Conservation (phyloP, 2,329 filamentous ascomycete genomes). For the Fusarium stilboides region DNA sequence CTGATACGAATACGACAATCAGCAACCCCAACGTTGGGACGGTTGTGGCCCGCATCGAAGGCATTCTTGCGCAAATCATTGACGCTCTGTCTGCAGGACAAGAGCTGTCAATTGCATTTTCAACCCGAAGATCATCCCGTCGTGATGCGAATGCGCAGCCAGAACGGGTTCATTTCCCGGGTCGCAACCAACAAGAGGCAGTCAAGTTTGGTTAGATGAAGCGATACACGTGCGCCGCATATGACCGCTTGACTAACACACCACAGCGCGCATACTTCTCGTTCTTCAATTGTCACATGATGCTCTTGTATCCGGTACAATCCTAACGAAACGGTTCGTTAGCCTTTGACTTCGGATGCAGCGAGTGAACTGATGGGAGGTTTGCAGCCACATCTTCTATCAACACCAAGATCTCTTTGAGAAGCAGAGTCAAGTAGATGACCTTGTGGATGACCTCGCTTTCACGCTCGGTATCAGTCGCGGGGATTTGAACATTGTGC, state of each 20-base stretch:
- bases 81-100: slow-evolving; percentile 47
- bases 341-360: not conserved
- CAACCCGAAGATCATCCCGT: slow-evolving; percentile 39
- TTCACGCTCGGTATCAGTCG: slow-evolving; percentile 77
- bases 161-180: slow-evolving; percentile 62
- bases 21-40: slow-evolving; percentile 37
- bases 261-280: slow-evolving; percentile 68
- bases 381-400: slow-evolving; percentile 82
- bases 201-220: slow-evolving; percentile 65
- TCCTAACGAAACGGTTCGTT: slow-evolving; percentile 75
- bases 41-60: slow-evolving; percentile 56
- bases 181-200: slow-evolving; percentile 62
- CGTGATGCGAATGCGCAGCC: slow-evolving; percentile 16
- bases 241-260: slow-evolving; percentile 1
- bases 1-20: slow-evolving; percentile 47
- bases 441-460: slow-evolving; percentile 81
- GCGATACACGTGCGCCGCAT: not conserved
- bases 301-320: slow-evolving; percentile 67
- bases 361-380: not conserved
- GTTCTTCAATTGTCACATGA: slow-evolving; percentile 73
- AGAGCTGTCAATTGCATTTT: slow-evolving; percentile 50
- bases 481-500: slow-evolving; percentile 78
- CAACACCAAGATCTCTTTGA: slow-evolving; percentile 80
- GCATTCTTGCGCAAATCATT: slow-evolving; percentile 52
- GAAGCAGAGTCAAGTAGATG: slow-evolving; percentile 78